These are phyloP conservation scores for Daedalea quercina DNA, from an alignment of 768 basidiomycete species.

Conservation along the genomic window DNA sequence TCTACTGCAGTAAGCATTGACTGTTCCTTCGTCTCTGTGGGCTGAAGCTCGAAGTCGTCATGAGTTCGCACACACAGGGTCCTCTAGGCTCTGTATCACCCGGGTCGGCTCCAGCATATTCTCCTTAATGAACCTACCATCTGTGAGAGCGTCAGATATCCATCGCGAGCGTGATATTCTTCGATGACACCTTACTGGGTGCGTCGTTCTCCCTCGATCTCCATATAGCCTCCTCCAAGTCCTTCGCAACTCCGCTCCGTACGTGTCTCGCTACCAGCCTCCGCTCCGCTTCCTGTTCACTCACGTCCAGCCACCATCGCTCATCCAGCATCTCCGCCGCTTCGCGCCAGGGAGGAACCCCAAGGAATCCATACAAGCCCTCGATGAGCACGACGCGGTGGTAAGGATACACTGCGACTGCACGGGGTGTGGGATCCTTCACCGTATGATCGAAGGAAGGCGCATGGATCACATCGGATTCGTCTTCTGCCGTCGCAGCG, in stretches of 20 bases:
- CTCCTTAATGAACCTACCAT: constrained; percentile 35
- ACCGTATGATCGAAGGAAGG: constrained; percentile 84
- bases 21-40: background rate
- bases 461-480: constrained; percentile 39
- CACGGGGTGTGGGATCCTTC: constrained; percentile 73
- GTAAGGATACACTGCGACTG: constrained; percentile 46
- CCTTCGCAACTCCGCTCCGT: constrained; percentile 65
- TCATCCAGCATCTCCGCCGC: constrained; percentile 67
- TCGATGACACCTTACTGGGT: constrained; percentile 11
- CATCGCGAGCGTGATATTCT: background rate
- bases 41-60: background rate
- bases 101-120: constrained; percentile 35
- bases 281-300: constrained; percentile 44
- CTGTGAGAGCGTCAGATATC: constrained; percentile 18
- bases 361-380: constrained; percentile 81
- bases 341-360: constrained; percentile 64
- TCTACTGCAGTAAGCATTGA: no score
- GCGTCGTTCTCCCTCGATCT: constrained; percentile 60
- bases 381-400: constrained; percentile 85
- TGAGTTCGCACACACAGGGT: constrained; percentile 22
- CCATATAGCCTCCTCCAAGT: constrained; percentile 56
- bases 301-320: constrained; percentile 66
- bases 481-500: constrained; percentile 1
- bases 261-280: constrained; percentile 72
- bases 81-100: constrained; percentile 36